Conservation (phyloP, 108 stramenopile species). For the Fragilaria radians region DNA sequence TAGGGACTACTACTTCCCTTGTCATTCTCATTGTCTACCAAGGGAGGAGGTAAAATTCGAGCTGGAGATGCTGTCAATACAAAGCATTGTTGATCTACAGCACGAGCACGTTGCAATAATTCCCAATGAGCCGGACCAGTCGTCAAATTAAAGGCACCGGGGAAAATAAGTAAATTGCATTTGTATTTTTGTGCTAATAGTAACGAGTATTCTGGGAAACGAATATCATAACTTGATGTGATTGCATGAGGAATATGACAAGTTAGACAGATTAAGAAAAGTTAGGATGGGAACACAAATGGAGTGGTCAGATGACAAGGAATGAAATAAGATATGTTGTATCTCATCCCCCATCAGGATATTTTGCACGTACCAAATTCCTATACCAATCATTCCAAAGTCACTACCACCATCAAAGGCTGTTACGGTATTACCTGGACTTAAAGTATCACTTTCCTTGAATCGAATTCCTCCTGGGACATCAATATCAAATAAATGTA, state of each 20-base stretch:
- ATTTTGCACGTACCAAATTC: slow-evolving; percentile 71
- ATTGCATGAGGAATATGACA: slow-evolving; percentile 1
- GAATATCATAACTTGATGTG: slow-evolving; percentile 84
- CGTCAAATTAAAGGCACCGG: slow-evolving; percentile 98
- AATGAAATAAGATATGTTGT: too few species aligned
- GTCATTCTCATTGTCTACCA: slow-evolving; percentile 26
- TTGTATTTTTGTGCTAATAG: slow-evolving; percentile 73
- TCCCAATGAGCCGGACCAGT: slow-evolving; percentile 99
- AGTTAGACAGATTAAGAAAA: not conserved
- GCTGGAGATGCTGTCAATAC: slow-evolving; percentile 95
- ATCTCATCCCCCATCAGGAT: too few species aligned
- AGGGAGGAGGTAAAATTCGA: slow-evolving; percentile 48
- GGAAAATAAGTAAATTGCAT: slow-evolving; percentile 78
- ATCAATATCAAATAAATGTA: slow-evolving; percentile 99
- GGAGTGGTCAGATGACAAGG: too few species aligned
- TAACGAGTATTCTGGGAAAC: slow-evolving; percentile 96
- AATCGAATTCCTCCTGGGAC: slow-evolving; percentile 97
- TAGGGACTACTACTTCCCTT: slow-evolving; percentile 32
- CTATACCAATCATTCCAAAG: slow-evolving; percentile 89
- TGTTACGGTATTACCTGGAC: slow-evolving; percentile 60
- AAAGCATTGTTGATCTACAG: slow-evolving; percentile 96
- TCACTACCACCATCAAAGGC: slow-evolving; percentile 62
- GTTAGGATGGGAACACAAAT: not conserved
- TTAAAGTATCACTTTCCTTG: slow-evolving; percentile 92
- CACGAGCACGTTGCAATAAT: slow-evolving; percentile 92